Percentiles rank a stretch among this genome's conserved stretches.
Evolutionary conservation across 2,329 filamentous ascomycete species (phyloP).

Genomic region (Aspergillus novofumigatus): DNA sequence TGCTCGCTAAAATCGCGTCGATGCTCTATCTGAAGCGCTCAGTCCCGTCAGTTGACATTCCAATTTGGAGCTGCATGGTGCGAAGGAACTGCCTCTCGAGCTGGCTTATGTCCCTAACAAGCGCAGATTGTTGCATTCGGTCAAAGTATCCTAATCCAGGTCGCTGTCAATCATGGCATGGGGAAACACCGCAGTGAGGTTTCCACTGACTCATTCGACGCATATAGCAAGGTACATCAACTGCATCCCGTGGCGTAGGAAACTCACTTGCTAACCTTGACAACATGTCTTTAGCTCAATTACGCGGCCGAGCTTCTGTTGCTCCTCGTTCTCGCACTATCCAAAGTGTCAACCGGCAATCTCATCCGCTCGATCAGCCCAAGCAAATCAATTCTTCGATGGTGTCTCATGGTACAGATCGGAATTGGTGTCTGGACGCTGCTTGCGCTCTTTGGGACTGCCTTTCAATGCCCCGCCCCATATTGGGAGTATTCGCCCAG

Average conservation of each 20-base stretch:
- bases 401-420: not conserved
- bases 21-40: not conserved
- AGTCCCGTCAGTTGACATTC: not conserved
- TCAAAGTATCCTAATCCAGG: not conserved
- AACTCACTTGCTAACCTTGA: not conserved
- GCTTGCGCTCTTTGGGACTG: slow-evolving; percentile 11
- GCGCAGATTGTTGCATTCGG: not conserved
- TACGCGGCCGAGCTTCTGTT: not conserved
- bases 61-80: not conserved
- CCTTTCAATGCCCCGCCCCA: slow-evolving; percentile 13
- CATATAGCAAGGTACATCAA: not conserved
- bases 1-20: not conserved
- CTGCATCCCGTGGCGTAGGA: not conserved
- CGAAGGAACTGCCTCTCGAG: not conserved
- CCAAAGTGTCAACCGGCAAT: not conserved
- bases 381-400: not conserved
- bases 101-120: not conserved
- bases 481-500: not conserved
- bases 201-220: not conserved
- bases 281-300: not conserved
- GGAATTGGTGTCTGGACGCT: slow-evolving; percentile 4
- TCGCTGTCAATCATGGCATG: not conserved
- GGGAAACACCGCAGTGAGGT: not conserved
- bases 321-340: not conserved
- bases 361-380: not conserved